A percentile compares a stretch with the other conserved stretches of the same genome.
Evolutionary conservation across 83 land plant genomes (phyloP).

Genomic region (Thuja plicata): DNA sequence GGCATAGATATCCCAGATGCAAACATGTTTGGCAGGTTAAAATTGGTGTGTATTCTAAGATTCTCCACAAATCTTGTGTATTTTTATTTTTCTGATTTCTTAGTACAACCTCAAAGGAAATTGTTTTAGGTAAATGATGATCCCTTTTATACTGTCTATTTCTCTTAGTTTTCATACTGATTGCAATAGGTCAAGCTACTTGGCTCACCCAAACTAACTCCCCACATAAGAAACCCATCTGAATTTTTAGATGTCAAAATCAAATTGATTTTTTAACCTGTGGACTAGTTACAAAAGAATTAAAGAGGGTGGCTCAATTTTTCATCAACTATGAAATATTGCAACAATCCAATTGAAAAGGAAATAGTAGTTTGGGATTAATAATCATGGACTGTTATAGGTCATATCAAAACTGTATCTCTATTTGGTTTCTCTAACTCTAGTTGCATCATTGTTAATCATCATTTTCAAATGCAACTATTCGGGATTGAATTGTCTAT

Average conservation of each 20-base stretch:
- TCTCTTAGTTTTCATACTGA: background rate
- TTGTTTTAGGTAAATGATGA: background rate
- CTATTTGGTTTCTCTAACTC: background rate
- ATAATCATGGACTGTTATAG: too few species aligned
- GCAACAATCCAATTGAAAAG: too few species aligned
- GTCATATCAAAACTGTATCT: background rate
- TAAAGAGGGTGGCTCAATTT: background rate
- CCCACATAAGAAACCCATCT: background rate
- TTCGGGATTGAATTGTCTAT: too few species aligned
- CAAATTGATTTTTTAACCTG: background rate
- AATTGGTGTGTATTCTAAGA: constrained; percentile 16
- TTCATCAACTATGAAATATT: too few species aligned
- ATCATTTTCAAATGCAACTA: too few species aligned
- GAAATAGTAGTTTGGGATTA: too few species aligned
- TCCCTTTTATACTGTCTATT: background rate
- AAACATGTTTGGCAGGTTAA: constrained; percentile 31
- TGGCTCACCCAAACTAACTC: background rate
- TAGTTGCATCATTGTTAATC: background rate
- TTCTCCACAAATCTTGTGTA: background rate
- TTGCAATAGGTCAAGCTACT: background rate
- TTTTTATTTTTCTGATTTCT: background rate
- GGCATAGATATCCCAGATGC: constrained; percentile 27
- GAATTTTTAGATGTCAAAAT: too few species aligned
- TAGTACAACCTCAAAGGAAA: background rate
- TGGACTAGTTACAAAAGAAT: background rate